Evolutionary conservation across 2,329 filamentous ascomycete species (phyloP).

Genomic region (Exophiala phaeomuriformis): DNA sequence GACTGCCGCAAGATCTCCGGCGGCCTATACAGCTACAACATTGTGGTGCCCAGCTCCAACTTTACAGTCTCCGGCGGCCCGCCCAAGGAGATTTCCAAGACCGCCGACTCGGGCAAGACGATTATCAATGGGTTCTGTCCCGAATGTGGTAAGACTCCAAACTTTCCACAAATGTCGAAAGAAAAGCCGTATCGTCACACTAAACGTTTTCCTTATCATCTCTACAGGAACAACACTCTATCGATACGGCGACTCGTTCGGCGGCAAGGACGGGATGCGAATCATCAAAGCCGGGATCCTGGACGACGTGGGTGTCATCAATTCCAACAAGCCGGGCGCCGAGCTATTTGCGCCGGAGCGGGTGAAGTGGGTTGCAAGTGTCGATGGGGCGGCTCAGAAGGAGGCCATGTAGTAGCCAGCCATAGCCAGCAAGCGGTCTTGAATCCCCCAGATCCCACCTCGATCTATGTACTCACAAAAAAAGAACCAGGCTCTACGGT

Average conservation of each 20-base stretch:
- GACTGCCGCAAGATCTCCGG: conserved; percentile 37
- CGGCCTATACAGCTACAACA: conserved; percentile 29
- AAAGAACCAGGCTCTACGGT: no score
- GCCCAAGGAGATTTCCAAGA: conserved; percentile 33
- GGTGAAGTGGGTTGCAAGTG: conserved; percentile 12
- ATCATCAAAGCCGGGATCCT: conserved; percentile 35
- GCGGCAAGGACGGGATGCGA: conserved; percentile 28
- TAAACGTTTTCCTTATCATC: background rate
- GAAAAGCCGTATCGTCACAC: background rate
- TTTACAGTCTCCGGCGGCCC: conserved; percentile 30
- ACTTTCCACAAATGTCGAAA: background rate
- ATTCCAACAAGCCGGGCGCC: conserved; percentile 28
- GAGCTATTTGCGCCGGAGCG: conserved; percentile 30
- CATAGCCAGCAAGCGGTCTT: background rate
- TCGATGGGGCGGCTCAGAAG: conserved; percentile 19
- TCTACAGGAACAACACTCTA: conserved; percentile 26
- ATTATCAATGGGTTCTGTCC: conserved; percentile 34
- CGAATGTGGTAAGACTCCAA: conserved; percentile 30
- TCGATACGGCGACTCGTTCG: conserved; percentile 24
- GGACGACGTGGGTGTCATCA: conserved; percentile 30
- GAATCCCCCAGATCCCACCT: no score
- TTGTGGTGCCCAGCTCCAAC: conserved; percentile 29
- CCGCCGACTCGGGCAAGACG: conserved; percentile 33
- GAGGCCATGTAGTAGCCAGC: conserved; percentile 9
- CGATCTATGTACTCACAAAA: no score